Conservation (phyloP, 306 rosid species). For the Parietaria judaica region DNA sequence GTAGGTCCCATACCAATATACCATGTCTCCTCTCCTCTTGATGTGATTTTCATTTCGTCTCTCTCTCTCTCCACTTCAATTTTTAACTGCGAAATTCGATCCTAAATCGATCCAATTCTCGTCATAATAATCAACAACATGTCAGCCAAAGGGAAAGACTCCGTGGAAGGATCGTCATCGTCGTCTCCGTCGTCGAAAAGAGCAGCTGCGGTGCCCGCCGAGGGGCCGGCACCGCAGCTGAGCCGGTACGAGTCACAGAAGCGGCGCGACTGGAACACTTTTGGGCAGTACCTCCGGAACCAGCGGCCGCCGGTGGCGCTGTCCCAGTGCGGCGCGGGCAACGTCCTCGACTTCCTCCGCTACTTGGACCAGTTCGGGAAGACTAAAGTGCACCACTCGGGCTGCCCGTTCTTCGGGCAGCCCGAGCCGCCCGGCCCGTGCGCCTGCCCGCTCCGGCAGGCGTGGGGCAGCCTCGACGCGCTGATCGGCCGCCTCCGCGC, state of each 20-base stretch:
- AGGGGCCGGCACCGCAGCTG: constrained; percentile 21
- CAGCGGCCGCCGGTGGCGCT: constrained; percentile 48
- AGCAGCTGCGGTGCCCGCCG: constrained; percentile 6
- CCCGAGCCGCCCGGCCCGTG: constrained; percentile 53
- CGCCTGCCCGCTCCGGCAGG: constrained; percentile 49
- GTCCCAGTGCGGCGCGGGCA: constrained; percentile 38
- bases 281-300: constrained; percentile 52
- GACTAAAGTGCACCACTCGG: constrained; percentile 51
- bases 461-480: constrained; percentile 67
- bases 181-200: constrained; percentile 4
- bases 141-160: constrained; percentile 31
- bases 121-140: constrained; percentile 23
- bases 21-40: constrained; percentile 46
- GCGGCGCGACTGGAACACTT: constrained; percentile 53
- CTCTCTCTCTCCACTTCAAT: constrained; percentile 10
- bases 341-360: constrained; percentile 43
- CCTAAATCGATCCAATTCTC: not conserved
- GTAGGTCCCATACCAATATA: constrained; percentile 41
- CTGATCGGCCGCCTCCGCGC: constrained; percentile 55
- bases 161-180: constrained; percentile 43
- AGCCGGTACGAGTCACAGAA: constrained; percentile 57
- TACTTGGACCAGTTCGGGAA: constrained; percentile 54
- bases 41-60: constrained; percentile 24
- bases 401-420: constrained; percentile 48
- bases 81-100: not conserved